Conservation (phyloP, 257 asterid genomes). For the Solanum appendiculatum region DNA sequence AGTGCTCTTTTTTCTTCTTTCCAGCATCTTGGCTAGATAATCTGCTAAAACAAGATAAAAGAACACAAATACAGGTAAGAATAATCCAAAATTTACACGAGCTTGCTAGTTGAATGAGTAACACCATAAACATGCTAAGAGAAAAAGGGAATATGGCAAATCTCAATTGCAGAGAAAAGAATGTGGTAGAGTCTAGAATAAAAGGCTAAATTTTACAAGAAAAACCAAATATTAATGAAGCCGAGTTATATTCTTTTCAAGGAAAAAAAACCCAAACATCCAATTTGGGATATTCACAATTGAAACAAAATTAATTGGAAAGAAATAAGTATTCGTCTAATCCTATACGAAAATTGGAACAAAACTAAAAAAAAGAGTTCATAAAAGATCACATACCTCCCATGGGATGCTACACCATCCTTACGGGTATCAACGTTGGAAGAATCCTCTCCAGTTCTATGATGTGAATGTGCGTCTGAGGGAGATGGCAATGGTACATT, state of each 20-base stretch:
- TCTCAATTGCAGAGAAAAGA: neutral
- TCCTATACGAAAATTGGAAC: neutral
- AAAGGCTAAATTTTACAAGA: neutral
- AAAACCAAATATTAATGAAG: neutral
- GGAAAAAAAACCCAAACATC: neutral
- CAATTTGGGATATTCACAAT: neutral
- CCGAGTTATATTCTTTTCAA: neutral
- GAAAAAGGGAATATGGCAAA: neutral
- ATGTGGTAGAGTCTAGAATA: neutral
- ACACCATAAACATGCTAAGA: neutral
- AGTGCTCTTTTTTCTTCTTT: constrained; percentile 14
- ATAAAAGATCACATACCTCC: constrained; percentile 1
- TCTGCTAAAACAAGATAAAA: constrained; percentile 22
- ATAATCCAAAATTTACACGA: neutral
- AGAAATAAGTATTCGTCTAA: neutral
- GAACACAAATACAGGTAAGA: neutral
- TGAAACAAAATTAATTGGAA: neutral
- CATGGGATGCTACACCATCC: constrained; percentile 14
- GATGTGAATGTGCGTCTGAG: neutral
- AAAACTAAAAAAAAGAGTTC: neutral
- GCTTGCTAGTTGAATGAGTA: neutral
- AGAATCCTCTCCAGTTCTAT: constrained; percentile 1
- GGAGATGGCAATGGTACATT: constrained; percentile 67
- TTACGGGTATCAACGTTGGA: neutral
- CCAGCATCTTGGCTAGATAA: constrained; percentile 25